Percentiles rank a stretch among this genome's conserved stretches.
phyloP scores from a whole-genome alignment of 768 basidiomycete genomes.

The Cyclocybe cylindracea region DNA sequence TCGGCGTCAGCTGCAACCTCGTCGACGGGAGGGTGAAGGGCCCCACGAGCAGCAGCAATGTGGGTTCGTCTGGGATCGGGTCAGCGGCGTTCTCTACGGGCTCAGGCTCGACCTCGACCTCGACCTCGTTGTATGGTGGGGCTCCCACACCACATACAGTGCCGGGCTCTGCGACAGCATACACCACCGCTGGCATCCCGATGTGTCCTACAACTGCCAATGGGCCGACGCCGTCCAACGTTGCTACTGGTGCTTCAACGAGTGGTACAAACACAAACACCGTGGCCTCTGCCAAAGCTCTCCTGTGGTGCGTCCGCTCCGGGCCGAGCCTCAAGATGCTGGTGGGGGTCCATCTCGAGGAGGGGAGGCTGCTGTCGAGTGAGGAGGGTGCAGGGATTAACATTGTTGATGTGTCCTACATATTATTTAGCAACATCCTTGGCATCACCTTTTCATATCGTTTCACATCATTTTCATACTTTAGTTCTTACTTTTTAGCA shows the following conservation, averaged over 20 bases:
- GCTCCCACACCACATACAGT: too few species aligned
- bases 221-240: not conserved
- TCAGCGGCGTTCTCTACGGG: too few species aligned
- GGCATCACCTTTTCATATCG: too few species aligned
- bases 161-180: too few species aligned
- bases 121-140: too few species aligned
- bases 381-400: not conserved
- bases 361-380: not conserved
- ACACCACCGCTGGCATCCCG: not conserved
- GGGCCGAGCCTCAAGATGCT: slow-evolving; percentile 31
- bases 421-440: too few species aligned
- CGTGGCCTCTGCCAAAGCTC: slow-evolving; percentile 12
- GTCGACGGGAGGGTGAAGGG: not conserved
- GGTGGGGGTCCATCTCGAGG: slow-evolving; percentile 11
- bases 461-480: too few species aligned
- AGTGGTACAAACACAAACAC: slow-evolving; percentile 1
- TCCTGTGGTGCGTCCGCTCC: slow-evolving; percentile 33
- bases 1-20: too few species aligned
- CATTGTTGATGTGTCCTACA: not conserved
- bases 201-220: not conserved
- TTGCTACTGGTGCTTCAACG: not conserved
- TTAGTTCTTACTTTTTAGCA: too few species aligned
- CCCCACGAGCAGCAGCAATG: not conserved
- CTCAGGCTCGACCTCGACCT: too few species aligned
- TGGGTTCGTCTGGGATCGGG: too few species aligned